phyloP scores from a whole-genome alignment of 352 stramenopile genomes.

The Pythium dissimile region DNA sequence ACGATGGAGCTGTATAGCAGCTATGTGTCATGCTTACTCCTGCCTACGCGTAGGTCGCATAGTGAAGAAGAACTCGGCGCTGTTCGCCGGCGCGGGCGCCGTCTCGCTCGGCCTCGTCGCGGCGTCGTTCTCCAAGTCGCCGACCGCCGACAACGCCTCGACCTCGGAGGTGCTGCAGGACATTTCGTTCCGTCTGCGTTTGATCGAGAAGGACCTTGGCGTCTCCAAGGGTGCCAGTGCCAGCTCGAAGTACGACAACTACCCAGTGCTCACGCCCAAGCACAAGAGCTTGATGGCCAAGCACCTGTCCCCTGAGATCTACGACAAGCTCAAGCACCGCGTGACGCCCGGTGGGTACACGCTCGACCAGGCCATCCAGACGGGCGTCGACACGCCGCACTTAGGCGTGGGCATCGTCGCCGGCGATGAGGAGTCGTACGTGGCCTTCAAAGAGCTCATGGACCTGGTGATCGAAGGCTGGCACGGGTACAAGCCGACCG shows the following conservation, averaged over 20 bases:
- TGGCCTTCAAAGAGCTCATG: conserved; percentile 78
- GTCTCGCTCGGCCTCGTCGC: conserved; percentile 55
- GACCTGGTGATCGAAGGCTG: conserved; percentile 87
- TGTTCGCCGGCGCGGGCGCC: conserved; percentile 49
- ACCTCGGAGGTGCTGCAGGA: conserved; percentile 61
- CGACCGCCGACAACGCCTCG: conserved; percentile 48
- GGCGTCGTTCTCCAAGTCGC: conserved; percentile 35
- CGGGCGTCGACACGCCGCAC: conserved; percentile 78
- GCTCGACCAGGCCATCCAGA: conserved; percentile 83
- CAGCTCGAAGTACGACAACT: conserved; percentile 57
- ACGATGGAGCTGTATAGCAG: no score
- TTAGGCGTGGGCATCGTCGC: conserved; percentile 78
- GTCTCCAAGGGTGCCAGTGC: conserved; percentile 27
- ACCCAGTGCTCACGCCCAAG: conserved; percentile 74
- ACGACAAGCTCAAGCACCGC: conserved; percentile 75
- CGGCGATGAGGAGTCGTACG: conserved; percentile 82
- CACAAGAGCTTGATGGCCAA: conserved; percentile 87
- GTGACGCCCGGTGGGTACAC: conserved; percentile 76
- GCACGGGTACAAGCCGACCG: conserved; percentile 79
- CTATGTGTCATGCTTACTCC: no score
- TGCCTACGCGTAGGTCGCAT: conserved; percentile 47
- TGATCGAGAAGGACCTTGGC: conserved; percentile 64
- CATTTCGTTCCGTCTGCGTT: conserved; percentile 56
- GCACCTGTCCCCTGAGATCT: conserved; percentile 76
- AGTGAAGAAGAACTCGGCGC: conserved; percentile 50